Percentiles rank a stretch among this genome's conserved stretches.
Conservation (phyloP, 139 green algal genomes). For the Micromonas commoda region DNA sequence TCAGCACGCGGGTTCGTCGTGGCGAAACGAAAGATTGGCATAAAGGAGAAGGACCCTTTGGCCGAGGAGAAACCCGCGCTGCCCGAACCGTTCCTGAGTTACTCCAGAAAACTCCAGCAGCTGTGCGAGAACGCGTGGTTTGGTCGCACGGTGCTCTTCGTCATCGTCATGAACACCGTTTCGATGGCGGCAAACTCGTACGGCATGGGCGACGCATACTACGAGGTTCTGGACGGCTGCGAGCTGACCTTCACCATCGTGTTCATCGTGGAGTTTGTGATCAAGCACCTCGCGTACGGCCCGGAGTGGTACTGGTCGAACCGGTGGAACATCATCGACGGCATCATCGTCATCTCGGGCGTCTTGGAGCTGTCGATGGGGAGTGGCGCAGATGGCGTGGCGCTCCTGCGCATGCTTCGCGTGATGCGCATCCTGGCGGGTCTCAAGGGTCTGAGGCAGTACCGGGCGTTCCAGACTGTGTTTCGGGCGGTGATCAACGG, state of each 20-base stretch:
- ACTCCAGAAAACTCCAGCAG: not conserved
- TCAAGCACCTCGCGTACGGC: conserved; percentile 32
- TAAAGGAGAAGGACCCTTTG: no score
- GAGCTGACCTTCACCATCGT: conserved; percentile 5
- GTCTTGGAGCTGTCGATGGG: conserved; percentile 21
- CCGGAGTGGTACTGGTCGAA: conserved; percentile 16
- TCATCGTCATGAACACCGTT: not conserved
- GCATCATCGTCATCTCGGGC: conserved; percentile 21
- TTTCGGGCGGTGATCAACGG: not conserved
- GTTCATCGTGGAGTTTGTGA: conserved; percentile 30
- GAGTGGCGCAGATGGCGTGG: not conserved
- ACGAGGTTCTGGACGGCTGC: not conserved
- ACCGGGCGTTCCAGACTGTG: not conserved
- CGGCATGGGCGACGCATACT: not conserved
- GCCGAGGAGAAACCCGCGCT: no score
- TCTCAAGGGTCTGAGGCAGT: not conserved
- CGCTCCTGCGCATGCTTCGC: conserved; percentile 19
- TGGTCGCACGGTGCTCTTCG: not conserved
- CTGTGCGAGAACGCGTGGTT: not conserved
- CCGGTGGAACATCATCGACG: conserved; percentile 30
- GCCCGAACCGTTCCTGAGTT: not conserved
- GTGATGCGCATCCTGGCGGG: conserved; percentile 10
- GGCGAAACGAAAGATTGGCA: no score
- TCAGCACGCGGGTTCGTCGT: no score
- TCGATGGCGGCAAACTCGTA: not conserved